Evolutionary conservation across 164 flowering plant genomes (phyloP), one percentile per base, ranked within the genome.

Genomic region (Houttuynia cordata): DNA sequence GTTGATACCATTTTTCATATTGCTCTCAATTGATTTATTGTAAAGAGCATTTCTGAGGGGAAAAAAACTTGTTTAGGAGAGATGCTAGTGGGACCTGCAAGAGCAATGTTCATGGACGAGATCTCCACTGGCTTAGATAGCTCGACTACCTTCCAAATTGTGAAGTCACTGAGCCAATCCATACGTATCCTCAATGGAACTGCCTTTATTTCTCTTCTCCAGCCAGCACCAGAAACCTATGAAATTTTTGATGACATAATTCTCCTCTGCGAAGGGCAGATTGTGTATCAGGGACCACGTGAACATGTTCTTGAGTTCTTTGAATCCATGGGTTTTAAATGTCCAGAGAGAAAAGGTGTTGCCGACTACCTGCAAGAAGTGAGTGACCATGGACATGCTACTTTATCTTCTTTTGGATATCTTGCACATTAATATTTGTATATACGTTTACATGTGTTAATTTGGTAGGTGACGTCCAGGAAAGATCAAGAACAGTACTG

Each of bases 401-500:
- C 12, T 53, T 53, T 53, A 0, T 9, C 24, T 53, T 53, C 22
- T 4, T 13, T 53, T 53, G 22, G n/a, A 20, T 53, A 18, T 53
- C 12, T 19, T 20, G 13, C 22, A 53, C 22, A 20, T 3, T 23
- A 53, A 1, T 10, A 10, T 8, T 53, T 20, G n/a, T 30, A 30
- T 30, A 23, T 18, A 53, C 22, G 23, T 52, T 10, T 13, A 20
- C 57, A n/a, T 55, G 24, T 55, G 24, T 55, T 23, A 8, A 25
- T 17, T 18, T 57, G 45, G 14, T 10, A 83, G 88, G 85, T 83
- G 59, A 83, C 85, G 41, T 83, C 88, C 9, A 78, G 55, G 71
- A 83, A 81, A 66, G 88, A 83, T 76, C 88, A 81, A 67, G 56
- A 68, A 50, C 88, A 83, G 52, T 83, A 81, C 61, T 83, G 88